A percentile compares a stretch with the other conserved stretches of the same genome.
phyloP scores from a whole-genome alignment of 306 rosid genomes.

The Hippophae rhamnoides region DNA sequence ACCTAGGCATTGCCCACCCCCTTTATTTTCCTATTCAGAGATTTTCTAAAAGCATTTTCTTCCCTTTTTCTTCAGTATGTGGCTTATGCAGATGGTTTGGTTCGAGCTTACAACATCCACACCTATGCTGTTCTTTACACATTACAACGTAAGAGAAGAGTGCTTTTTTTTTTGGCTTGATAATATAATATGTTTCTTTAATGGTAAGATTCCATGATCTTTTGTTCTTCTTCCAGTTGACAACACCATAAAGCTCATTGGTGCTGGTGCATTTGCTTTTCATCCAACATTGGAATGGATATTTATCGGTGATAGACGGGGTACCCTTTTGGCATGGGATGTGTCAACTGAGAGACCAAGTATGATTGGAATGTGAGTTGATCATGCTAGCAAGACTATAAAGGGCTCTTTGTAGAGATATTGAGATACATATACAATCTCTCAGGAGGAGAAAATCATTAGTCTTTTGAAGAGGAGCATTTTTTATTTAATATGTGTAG shows the following conservation, averaged over 20 bases:
- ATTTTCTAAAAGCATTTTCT: constrained; percentile 14
- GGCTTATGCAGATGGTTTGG: constrained; percentile 90
- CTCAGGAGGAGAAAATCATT: neutral
- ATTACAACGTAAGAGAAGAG: constrained; percentile 64
- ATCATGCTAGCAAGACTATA: constrained; percentile 16
- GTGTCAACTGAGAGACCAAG: constrained; percentile 88
- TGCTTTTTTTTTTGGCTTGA: constrained; percentile 19
- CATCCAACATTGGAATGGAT: constrained; percentile 98
- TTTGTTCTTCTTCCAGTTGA: constrained; percentile 52
- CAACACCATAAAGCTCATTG: constrained; percentile 80
- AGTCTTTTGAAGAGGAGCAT: too few species aligned
- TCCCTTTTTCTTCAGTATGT: constrained; percentile 56
- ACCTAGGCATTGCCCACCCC: too few species aligned
- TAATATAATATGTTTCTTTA: constrained; percentile 7
- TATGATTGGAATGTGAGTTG: constrained; percentile 97
- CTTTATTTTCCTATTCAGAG: constrained; percentile 11
- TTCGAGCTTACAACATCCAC: constrained; percentile 90
- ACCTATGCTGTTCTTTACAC: constrained; percentile 95
- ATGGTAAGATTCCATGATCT: constrained; percentile 11
- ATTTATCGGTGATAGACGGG: constrained; percentile 96
- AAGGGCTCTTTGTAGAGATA: neutral
- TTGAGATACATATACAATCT: neutral
- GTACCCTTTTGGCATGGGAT: constrained; percentile 95
- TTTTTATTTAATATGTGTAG: too few species aligned
- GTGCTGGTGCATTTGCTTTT: constrained; percentile 95